These are phyloP conservation scores for Fusarium graminum DNA, from an alignment of 2,329 filamentous ascomycete species.

Conservation along the genomic window DNA sequence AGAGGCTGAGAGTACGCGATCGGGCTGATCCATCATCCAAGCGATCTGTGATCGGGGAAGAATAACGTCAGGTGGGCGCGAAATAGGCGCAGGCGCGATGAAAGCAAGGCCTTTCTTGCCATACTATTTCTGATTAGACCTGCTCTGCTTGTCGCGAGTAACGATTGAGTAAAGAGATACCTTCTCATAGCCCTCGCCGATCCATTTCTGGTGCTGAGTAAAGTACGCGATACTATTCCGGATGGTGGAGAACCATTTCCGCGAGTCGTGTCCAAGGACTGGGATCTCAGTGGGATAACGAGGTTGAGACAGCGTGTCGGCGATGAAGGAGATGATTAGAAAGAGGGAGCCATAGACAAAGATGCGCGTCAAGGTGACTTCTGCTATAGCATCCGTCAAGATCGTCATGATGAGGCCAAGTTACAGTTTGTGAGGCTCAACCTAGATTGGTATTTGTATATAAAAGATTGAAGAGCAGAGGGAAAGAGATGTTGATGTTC, in stretches of 20 bases:
- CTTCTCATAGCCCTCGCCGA: conserved; percentile 59
- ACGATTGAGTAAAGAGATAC: conserved; percentile 38
- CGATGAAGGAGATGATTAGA: conserved; percentile 55
- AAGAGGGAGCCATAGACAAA: conserved; percentile 50
- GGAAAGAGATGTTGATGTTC: neutral
- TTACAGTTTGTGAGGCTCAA: neutral
- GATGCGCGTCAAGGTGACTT: conserved; percentile 51
- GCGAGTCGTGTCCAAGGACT: conserved; percentile 55
- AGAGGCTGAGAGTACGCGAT: conserved; percentile 57
- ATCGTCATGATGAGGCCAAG: conserved; percentile 21
- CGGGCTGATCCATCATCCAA: conserved; percentile 64
- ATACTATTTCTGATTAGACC: conserved; percentile 51
- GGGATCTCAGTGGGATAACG: conserved; percentile 57
- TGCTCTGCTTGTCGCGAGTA: no score
- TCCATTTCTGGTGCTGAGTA: conserved; percentile 56
- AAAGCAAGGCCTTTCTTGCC: conserved; percentile 58
- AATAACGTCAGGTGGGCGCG: conserved; percentile 59
- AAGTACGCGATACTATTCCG: conserved; percentile 58
- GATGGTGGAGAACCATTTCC: conserved; percentile 54
- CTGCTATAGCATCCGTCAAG: conserved; percentile 43
- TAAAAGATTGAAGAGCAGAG: neutral
- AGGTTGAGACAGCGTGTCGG: conserved; percentile 57
- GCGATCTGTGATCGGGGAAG: conserved; percentile 58
- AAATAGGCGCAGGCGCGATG: conserved; percentile 57
- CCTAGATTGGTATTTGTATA: neutral